These are phyloP conservation scores for Triadica sebifera DNA, from an alignment of 345 rosid species.

Conservation along the genomic window DNA sequence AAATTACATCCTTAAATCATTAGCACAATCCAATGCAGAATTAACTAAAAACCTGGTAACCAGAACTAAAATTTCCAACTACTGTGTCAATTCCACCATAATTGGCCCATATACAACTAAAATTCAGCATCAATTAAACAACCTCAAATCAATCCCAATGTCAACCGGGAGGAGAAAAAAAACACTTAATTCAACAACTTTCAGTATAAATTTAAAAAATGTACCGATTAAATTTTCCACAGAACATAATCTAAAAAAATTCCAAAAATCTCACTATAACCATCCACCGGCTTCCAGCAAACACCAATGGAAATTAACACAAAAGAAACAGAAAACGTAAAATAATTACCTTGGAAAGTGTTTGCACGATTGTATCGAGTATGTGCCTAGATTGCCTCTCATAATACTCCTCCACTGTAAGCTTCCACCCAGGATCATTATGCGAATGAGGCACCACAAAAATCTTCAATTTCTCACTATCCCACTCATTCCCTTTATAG, in stretches of 20 bases:
- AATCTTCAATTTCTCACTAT: slow-evolving; percentile 73
- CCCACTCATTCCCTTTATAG: slow-evolving; percentile 85
- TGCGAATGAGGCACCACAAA: slow-evolving; percentile 96
- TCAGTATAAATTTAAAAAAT: background rate
- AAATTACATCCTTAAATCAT: background rate
- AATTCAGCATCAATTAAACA: background rate
- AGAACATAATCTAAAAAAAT: background rate
- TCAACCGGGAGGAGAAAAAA: too few species aligned
- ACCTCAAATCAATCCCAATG: background rate
- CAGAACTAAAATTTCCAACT: background rate
- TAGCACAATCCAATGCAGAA: too few species aligned
- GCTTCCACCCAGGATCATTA: slow-evolving; percentile 98
- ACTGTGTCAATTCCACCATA: background rate
- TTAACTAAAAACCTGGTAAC: background rate
- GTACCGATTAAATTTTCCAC: background rate
- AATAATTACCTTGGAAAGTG: slow-evolving; percentile 67
- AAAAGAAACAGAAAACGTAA: background rate
- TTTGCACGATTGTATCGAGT: slow-evolving; percentile 78
- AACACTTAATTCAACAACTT: background rate
- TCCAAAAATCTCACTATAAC: background rate
- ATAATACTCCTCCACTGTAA: slow-evolving; percentile 95
- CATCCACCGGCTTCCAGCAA: background rate
- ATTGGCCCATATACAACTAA: too few species aligned
- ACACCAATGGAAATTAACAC: background rate
- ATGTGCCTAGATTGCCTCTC: slow-evolving; percentile 75